Base-by-base conservation (phyloP, 208 protist genomes). In the Acanthamoeba triangularis region DNA sequence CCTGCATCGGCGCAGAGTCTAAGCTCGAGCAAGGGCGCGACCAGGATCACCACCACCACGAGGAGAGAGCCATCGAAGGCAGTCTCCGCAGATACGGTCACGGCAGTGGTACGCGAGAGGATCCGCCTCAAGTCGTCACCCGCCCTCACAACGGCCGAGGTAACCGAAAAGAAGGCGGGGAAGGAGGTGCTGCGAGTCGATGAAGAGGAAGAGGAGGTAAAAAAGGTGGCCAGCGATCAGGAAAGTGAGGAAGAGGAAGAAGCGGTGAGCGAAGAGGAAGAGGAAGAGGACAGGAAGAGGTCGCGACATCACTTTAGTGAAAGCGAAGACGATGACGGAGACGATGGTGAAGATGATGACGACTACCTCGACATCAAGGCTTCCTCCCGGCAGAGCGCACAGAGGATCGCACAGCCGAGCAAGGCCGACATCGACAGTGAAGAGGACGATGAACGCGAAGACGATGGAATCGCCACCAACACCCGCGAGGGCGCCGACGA, bases 381-480 rank as follows among this genome's bases (percentile, higher is more conserved):
- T 11, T 54, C 49, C 49, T 54, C 49, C 49, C 49, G 49, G 49
- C 49, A 54, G 49, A 18, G 56, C 56, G 56, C 56, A 20, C 56
- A 63, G 20, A 63, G 23, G 56, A 63, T 7, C 56, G n/a, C n/a
- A n/a, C n/a, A 16, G 52, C 52, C 16, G 52, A 8, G 0, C 3
- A 23, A 8, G 8, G 6, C 10, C 63, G 63, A 65, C 13, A n/a
- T 28, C 16, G 69, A 44, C 10, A 78, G 69, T 44, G 69, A 30
- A 10, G 69, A 78, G 69, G 74, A 82, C 74, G 23, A 82, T 49
- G 74, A 82, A 2, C 35, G 49, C n/a, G 74, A 82, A 28, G 74
- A 52, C 8, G 13, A 49, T 8, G 23, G 28, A 35, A 72, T 37
- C 63, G 20, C 54, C 54, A 61, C 11, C 16, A 61, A 13, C 54